Evolutionary conservation across 2,329 filamentous ascomycete genomes (phyloP).

Genomic region (Achaetomium macrosporum): DNA sequence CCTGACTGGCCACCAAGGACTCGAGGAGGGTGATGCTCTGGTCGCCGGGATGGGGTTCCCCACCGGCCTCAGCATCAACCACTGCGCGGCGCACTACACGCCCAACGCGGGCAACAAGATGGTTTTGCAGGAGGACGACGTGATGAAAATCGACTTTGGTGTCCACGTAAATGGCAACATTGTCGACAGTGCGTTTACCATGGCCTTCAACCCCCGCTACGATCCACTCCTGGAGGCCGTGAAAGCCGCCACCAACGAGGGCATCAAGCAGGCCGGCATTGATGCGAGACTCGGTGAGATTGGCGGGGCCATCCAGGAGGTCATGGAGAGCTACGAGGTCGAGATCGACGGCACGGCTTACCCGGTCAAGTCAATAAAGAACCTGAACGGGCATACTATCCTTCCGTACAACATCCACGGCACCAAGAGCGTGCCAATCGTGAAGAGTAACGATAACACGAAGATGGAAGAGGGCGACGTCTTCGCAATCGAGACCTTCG

Average conservation of each 20-base stretch:
- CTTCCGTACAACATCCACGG: slow-evolving; percentile 86
- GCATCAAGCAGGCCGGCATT: slow-evolving; percentile 84
- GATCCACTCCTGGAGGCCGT: slow-evolving; percentile 70
- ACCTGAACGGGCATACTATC: slow-evolving; percentile 87
- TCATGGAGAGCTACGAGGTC: slow-evolving; percentile 89
- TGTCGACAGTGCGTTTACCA: slow-evolving; percentile 75
- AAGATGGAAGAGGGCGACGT: slow-evolving; percentile 98
- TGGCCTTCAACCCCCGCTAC: slow-evolving; percentile 69
- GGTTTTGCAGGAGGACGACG: slow-evolving; percentile 64
- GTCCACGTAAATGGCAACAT: slow-evolving; percentile 76
- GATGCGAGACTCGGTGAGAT: slow-evolving; percentile 86
- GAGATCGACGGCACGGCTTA: slow-evolving; percentile 73
- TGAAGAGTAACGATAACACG: slow-evolving; percentile 78
- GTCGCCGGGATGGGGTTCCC: slow-evolving; percentile 78
- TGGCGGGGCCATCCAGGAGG: slow-evolving; percentile 76
- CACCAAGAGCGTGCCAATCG: slow-evolving; percentile 87
- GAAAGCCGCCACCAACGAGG: slow-evolving; percentile 74
- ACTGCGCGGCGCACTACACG: slow-evolving; percentile 77
- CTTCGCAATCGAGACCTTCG: slow-evolving; percentile 95
- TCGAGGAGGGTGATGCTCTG: slow-evolving; percentile 70
- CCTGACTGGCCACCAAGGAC: slow-evolving; percentile 66
- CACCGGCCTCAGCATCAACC: slow-evolving; percentile 73
- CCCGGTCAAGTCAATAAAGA: slow-evolving; percentile 78
- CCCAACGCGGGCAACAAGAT: slow-evolving; percentile 80
- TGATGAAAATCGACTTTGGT: slow-evolving; percentile 78